Percentiles rank a stretch among this genome's conserved stretches.
phyloP scores from a whole-genome alignment of 192 early-diverging fungal genomes.

The Tieghemiomyces parasiticus region DNA sequence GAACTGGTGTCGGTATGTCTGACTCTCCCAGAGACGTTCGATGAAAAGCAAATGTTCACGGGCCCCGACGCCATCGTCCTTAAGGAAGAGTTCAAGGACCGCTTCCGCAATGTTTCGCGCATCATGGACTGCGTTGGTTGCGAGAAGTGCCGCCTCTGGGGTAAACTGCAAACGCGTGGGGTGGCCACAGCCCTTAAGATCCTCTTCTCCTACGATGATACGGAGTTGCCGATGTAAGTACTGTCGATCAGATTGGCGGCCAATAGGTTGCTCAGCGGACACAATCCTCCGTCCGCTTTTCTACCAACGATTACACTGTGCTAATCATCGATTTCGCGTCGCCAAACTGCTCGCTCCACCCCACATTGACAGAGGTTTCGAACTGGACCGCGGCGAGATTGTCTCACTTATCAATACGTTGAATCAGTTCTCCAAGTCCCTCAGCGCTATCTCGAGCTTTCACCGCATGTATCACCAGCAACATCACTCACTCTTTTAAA shows the following conservation, averaged over 20 bases:
- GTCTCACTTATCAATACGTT: constrained; percentile 86
- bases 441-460: constrained; percentile 70
- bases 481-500: neutral
- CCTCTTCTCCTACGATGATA: constrained; percentile 82
- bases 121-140: constrained; percentile 99
- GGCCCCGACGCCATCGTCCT: constrained; percentile 44
- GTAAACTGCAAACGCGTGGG: constrained; percentile 89
- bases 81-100: constrained; percentile 74
- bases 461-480: constrained; percentile 47
- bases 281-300: too few relatives aligned
- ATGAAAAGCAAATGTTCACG: constrained; percentile 76
- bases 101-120: constrained; percentile 89
- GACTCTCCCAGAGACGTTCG: constrained; percentile 67
- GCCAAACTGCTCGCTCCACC: too few relatives aligned
- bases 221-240: constrained; percentile 21
- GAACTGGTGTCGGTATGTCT: constrained; percentile 39
- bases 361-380: too few relatives aligned
- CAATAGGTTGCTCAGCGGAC: too few relatives aligned
- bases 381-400: constrained; percentile 60
- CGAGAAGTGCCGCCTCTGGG: constrained; percentile 98
- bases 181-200: constrained; percentile 95
- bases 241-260: constrained; percentile 2
- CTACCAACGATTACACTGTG: too few relatives aligned
- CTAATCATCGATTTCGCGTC: too few relatives aligned
- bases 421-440: constrained; percentile 71